Evolutionary conservation across 176 grass and related monocot genomes (phyloP).

Genomic region (Musa schizocarpa): DNA sequence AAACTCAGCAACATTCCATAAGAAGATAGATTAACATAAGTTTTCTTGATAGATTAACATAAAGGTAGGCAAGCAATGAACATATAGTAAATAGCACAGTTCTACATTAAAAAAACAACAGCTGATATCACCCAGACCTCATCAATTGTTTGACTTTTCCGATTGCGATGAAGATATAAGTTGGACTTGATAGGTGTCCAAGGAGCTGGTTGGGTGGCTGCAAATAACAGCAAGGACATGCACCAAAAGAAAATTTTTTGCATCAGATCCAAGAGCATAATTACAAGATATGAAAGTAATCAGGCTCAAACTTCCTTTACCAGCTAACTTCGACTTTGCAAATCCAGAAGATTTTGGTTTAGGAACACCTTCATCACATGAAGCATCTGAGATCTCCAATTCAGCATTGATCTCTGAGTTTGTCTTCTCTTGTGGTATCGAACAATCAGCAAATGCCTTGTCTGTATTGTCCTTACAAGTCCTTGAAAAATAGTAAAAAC

Average conservation of each 20-base stretch:
- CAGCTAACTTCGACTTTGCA: conserved; percentile 14
- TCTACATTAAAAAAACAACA: no score
- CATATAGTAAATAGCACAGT: no score
- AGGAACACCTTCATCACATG: conserved; percentile 51
- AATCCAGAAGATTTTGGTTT: conserved; percentile 27
- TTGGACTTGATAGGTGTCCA: conserved; percentile 53
- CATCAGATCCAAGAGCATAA: no score
- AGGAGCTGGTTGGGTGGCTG: conserved; percentile 48
- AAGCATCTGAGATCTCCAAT: conserved; percentile 83
- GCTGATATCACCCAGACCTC: conserved; percentile 44
- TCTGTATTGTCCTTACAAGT: conserved; percentile 88
- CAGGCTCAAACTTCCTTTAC: neutral
- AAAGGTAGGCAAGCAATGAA: no score
- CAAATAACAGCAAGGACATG: conserved; percentile 1
- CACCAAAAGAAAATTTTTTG: neutral
- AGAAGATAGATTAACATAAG: no score
- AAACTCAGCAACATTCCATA: no score
- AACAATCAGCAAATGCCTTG: conserved; percentile 73
- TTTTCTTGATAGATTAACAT: no score
- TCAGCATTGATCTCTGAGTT: conserved; percentile 96
- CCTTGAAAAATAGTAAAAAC: conserved; percentile 35
- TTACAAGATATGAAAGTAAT: conserved; percentile 1
- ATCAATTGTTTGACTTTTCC: conserved; percentile 76
- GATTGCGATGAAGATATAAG: conserved; percentile 65
- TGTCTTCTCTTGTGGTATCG: conserved; percentile 84